A percentile compares a stretch with the other conserved stretches of the same genome.
phyloP scores from a whole-genome alignment of 768 basidiomycete species.

The Clathrus columnatus region DNA sequence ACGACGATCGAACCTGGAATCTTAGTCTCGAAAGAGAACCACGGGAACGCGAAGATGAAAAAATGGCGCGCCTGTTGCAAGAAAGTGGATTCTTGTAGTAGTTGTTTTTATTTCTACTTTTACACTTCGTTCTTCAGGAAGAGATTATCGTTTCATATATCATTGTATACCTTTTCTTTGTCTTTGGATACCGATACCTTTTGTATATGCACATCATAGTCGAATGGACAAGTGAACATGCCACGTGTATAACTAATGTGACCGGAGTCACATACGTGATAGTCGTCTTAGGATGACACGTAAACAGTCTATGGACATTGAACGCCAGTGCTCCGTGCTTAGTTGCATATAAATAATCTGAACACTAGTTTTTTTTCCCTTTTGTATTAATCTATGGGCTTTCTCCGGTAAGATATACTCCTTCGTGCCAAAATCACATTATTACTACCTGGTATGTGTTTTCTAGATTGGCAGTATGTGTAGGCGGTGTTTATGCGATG shows the following conservation, averaged over 20 bases:
- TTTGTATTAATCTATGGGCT: not conserved
- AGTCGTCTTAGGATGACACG: not conserved
- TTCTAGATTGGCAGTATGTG: conserved; percentile 60
- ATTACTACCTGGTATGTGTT: too few relatives aligned
- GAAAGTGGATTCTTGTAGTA: conserved; percentile 78
- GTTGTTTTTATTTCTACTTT: not conserved
- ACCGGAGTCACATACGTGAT: not conserved
- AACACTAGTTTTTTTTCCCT: not conserved
- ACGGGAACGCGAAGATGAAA: conserved; percentile 91
- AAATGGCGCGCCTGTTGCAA: conserved; percentile 84
- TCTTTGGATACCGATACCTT: too few relatives aligned
- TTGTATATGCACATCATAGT: too few relatives aligned
- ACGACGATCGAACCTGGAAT: conserved; percentile 75
- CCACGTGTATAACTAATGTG: not conserved
- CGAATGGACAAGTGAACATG: not conserved
- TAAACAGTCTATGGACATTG: not conserved
- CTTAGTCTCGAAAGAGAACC: conserved; percentile 85
- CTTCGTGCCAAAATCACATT: not conserved
- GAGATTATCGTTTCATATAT: not conserved
- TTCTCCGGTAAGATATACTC: not conserved
- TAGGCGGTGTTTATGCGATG: conserved; percentile 86
- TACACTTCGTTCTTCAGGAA: not conserved
- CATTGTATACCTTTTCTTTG: too few relatives aligned
- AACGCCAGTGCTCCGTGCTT: not conserved
- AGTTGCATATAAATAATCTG: too few relatives aligned